Evolutionary conservation across 169 alveolate species (phyloP).

Genomic region (Theileria annulata): DNA sequence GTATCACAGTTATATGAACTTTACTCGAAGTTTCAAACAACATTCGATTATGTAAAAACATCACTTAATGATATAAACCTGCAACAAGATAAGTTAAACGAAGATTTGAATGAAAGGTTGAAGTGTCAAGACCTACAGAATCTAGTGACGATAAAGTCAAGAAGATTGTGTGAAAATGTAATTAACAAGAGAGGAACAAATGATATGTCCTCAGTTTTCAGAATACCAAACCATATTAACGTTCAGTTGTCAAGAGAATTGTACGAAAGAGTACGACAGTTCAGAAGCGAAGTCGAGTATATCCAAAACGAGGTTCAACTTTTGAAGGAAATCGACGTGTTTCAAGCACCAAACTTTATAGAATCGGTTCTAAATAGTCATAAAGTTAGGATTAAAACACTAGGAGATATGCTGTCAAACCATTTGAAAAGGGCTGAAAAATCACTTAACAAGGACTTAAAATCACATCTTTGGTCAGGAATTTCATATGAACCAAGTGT

Average conservation of each 20-base stretch:
- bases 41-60: slow-evolving; percentile 36
- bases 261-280: slow-evolving; percentile 26
- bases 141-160: slow-evolving; percentile 42
- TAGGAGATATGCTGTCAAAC: slow-evolving; percentile 30
- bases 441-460: neutral
- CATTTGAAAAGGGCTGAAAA: slow-evolving; percentile 27
- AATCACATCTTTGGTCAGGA: slow-evolving; percentile 28
- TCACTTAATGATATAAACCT: slow-evolving; percentile 42
- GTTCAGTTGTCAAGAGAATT: slow-evolving; percentile 61
- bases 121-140: slow-evolving; percentile 52
- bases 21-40: slow-evolving; percentile 16
- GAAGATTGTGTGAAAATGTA: slow-evolving; percentile 44
- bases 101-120: slow-evolving; percentile 37
- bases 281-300: slow-evolving; percentile 26
- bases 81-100: slow-evolving; percentile 27
- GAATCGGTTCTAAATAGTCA: slow-evolving; percentile 38
- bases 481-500: slow-evolving; percentile 40
- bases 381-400: slow-evolving; percentile 13
- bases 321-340: slow-evolving; percentile 52
- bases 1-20: slow-evolving; percentile 31
- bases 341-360: slow-evolving; percentile 36
- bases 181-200: slow-evolving; percentile 10
- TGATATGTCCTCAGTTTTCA: slow-evolving; percentile 28
- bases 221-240: slow-evolving; percentile 61
- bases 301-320: slow-evolving; percentile 40